These are phyloP conservation scores for Albugo laibachii DNA, from an alignment of 352 stramenopile species.

Conservation along the genomic window DNA sequence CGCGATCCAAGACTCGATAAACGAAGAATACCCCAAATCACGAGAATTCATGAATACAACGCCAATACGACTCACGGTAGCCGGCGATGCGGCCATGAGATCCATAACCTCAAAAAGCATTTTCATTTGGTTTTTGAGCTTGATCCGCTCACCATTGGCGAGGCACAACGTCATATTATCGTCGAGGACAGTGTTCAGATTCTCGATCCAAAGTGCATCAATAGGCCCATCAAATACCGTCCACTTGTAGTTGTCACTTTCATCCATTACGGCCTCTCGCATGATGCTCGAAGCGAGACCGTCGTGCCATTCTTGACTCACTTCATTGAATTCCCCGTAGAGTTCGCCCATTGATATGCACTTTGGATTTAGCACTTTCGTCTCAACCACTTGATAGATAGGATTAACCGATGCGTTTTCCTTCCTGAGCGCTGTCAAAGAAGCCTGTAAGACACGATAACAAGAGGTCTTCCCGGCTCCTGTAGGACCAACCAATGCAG, in stretches of 20 bases:
- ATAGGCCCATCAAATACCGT: conserved; percentile 88
- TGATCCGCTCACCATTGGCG: conserved; percentile 85
- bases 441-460: conserved; percentile 69
- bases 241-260: conserved; percentile 57
- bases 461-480: conserved; percentile 73
- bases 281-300: conserved; percentile 63
- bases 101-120: conserved; percentile 91
- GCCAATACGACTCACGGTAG: conserved; percentile 67
- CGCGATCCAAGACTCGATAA: conserved; percentile 78
- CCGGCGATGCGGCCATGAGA: conserved; percentile 77
- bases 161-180: conserved; percentile 91
- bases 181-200: conserved; percentile 91
- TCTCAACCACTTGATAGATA: conserved; percentile 57
- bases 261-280: conserved; percentile 50
- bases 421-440: conserved; percentile 62
- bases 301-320: conserved; percentile 82
- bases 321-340: conserved; percentile 74
- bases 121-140: conserved; percentile 78
- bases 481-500: conserved; percentile 74
- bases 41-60: conserved; percentile 65
- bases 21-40: conserved; percentile 81
- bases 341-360: conserved; percentile 72
- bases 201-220: conserved; percentile 91
- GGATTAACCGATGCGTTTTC: conserved; percentile 38
- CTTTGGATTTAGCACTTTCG: conserved; percentile 67